phyloP scores from a whole-genome alignment of 2,329 filamentous ascomycete species.

The Hypoxylon sp. region DNA sequence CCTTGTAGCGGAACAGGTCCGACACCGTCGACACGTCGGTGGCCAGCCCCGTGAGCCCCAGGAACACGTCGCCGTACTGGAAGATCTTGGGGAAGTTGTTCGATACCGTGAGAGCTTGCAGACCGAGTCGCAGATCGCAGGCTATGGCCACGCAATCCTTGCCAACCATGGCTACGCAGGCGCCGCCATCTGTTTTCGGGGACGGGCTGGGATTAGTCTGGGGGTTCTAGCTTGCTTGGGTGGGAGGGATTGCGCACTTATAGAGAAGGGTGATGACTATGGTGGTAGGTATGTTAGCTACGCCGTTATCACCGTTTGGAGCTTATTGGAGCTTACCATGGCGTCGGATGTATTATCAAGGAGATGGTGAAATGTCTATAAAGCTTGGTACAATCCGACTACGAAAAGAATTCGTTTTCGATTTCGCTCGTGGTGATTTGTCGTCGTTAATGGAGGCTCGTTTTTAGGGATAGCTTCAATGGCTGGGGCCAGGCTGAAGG shows the following conservation, averaged over 20 bases:
- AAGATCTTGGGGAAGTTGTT: slow-evolving; percentile 99
- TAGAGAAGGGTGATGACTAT: slow-evolving; percentile 92
- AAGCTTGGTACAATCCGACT: slow-evolving; percentile 2
- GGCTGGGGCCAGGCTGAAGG: slow-evolving; percentile 28
- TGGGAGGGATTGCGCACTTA: slow-evolving; percentile 75
- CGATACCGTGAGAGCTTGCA: slow-evolving; percentile 96
- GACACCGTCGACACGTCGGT: slow-evolving; percentile 96
- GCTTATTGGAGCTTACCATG: slow-evolving; percentile 55
- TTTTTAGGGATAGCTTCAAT: slow-evolving; percentile 30
- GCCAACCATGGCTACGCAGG: slow-evolving; percentile 98
- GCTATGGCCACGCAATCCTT: slow-evolving; percentile 99
- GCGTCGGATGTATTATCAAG: slow-evolving; percentile 35
- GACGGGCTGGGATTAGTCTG: slow-evolving; percentile 16
- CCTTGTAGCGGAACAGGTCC: slow-evolving; percentile 99
- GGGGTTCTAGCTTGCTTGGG: slow-evolving; percentile 44
- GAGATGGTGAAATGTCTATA: slow-evolving; percentile 4
- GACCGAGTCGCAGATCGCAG: slow-evolving; percentile 96
- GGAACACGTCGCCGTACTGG: slow-evolving; percentile 94
- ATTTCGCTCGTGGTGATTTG: slow-evolving; percentile 15
- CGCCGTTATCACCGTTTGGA: slow-evolving; percentile 38
- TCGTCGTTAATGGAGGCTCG: slow-evolving; percentile 38
- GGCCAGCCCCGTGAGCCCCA: slow-evolving; percentile 94
- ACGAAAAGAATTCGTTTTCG: slow-evolving; percentile 11
- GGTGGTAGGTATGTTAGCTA: slow-evolving; percentile 54
- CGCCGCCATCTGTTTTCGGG: slow-evolving; percentile 78